Conservation (phyloP, 1,284 basidiomycete genomes). For the Cryptococcus amylolentus region DNA sequence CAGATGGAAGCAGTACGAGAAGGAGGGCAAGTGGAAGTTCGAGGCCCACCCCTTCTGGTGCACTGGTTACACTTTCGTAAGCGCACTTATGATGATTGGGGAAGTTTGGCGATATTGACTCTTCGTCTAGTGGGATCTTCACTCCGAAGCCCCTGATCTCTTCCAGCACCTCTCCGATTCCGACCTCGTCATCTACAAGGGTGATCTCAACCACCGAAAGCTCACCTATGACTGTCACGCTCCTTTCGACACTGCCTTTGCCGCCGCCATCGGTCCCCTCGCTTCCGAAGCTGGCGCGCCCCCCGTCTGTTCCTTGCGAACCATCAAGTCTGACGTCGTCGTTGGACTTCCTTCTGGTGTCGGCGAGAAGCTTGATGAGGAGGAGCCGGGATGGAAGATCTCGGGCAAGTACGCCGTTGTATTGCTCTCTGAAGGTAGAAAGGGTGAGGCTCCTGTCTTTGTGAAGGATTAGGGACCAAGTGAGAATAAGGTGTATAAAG, state of each 20-base stretch:
- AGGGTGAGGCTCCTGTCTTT: slow-evolving; percentile 51
- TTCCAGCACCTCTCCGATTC: slow-evolving; percentile 88
- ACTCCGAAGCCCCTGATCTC: slow-evolving; percentile 84
- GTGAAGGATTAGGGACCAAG: slow-evolving; percentile 1
- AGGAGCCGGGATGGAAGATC: slow-evolving; percentile 95
- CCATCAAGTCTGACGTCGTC: slow-evolving; percentile 77
- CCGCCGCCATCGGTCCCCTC: slow-evolving; percentile 89
- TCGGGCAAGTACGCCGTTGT: slow-evolving; percentile 92
- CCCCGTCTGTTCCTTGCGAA: slow-evolving; percentile 75
- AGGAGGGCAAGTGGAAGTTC: slow-evolving; percentile 89
- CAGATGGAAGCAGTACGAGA: slow-evolving; percentile 96
- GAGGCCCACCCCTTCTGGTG: slow-evolving; percentile 94
- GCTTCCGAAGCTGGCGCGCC: slow-evolving; percentile 85
- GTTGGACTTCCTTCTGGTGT: slow-evolving; percentile 63
- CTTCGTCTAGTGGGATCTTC: slow-evolving; percentile 68
- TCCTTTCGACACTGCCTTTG: slow-evolving; percentile 84
- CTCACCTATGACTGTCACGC: slow-evolving; percentile 91
- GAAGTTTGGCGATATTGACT: slow-evolving; percentile 6
- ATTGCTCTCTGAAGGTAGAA: slow-evolving; percentile 75
- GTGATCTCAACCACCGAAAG: slow-evolving; percentile 85
- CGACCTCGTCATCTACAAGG: slow-evolving; percentile 94
- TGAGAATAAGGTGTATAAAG: neutral
- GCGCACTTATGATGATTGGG: slow-evolving; percentile 1
- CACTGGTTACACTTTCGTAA: slow-evolving; percentile 77
- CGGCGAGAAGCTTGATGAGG: slow-evolving; percentile 76